These are phyloP conservation scores for Mariannaea sp. DNA, from an alignment of 2,329 filamentous ascomycete species.

Conservation along the genomic window DNA sequence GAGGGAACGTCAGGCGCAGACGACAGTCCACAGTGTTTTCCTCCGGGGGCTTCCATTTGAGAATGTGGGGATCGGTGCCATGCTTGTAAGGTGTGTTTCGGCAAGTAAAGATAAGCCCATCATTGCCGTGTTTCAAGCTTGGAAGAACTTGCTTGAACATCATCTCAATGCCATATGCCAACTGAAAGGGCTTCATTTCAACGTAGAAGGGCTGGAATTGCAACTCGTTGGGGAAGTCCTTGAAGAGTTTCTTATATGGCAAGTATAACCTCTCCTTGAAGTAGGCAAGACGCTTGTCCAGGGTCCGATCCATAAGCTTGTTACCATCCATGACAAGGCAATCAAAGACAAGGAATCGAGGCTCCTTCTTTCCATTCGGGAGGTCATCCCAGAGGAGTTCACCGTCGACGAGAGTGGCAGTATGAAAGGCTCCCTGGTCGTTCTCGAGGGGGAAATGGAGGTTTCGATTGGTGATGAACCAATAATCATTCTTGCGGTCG, in stretches of 20 bases:
- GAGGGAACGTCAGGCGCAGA: slow-evolving; percentile 76
- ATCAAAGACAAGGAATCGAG: slow-evolving; percentile 92
- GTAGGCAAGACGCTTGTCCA: slow-evolving; percentile 88
- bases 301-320: slow-evolving; percentile 74
- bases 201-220: slow-evolving; percentile 77
- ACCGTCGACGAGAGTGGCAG: slow-evolving; percentile 83
- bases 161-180: slow-evolving; percentile 85
- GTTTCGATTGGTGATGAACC: slow-evolving; percentile 70
- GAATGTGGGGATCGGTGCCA: slow-evolving; percentile 89
- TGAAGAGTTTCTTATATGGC: slow-evolving; percentile 68
- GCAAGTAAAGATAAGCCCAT: slow-evolving; percentile 98
- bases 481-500: slow-evolving; percentile 98
- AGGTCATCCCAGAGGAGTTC: slow-evolving; percentile 89
- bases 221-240: slow-evolving; percentile 70
- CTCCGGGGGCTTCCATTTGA: slow-evolving; percentile 96
- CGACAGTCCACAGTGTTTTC: slow-evolving; percentile 97
- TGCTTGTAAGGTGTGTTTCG: slow-evolving; percentile 82
- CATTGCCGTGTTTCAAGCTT: slow-evolving; percentile 86
- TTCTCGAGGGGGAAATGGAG: slow-evolving; percentile 81
- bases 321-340: slow-evolving; percentile 81
- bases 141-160: slow-evolving; percentile 91
- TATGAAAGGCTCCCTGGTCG: slow-evolving; percentile 72
- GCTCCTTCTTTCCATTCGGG: slow-evolving; percentile 67
- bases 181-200: slow-evolving; percentile 87
- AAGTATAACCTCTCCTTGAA: slow-evolving; percentile 78